Evolutionary conservation across 2,329 filamentous ascomycete species (phyloP).

Genomic region (Botryotinia globosa): DNA sequence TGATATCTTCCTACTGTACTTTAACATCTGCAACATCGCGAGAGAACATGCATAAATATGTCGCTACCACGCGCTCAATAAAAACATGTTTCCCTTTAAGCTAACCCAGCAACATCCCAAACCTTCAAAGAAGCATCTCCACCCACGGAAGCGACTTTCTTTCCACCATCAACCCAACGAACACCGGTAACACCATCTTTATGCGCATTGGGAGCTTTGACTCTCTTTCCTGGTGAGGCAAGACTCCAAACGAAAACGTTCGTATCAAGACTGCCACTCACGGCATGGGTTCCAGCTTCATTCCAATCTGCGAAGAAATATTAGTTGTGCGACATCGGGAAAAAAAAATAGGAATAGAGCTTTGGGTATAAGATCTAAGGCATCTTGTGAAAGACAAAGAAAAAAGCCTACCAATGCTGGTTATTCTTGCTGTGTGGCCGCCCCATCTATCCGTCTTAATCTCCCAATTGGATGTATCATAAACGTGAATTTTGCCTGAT

Average conservation of each 20-base stretch:
- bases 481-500: conserved; percentile 84
- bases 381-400: background rate
- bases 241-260: conserved; percentile 92
- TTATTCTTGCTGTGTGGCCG: conserved; percentile 67
- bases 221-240: conserved; percentile 74
- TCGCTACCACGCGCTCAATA: background rate
- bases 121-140: conserved; percentile 89
- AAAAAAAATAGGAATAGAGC: background rate
- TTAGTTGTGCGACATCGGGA: background rate
- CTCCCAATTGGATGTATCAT: conserved; percentile 62
- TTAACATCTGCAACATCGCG: background rate
- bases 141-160: conserved; percentile 73
- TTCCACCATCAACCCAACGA: conserved; percentile 66
- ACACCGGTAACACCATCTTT: conserved; percentile 94
- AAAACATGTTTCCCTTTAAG: conserved; percentile 38
- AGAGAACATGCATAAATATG: conserved; percentile 1
- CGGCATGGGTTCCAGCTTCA: conserved; percentile 69
- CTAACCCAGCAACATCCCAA: conserved; percentile 66
- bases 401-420: conserved; percentile 45
- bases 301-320: conserved; percentile 61
- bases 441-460: conserved; percentile 79
- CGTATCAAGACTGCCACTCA: conserved; percentile 83
- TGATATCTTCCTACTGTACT: background rate
- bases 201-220: conserved; percentile 85
- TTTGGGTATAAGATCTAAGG: background rate